Conservation (phyloP, 208 protist genomes). For the Trypanosoma platydactyli region DNA sequence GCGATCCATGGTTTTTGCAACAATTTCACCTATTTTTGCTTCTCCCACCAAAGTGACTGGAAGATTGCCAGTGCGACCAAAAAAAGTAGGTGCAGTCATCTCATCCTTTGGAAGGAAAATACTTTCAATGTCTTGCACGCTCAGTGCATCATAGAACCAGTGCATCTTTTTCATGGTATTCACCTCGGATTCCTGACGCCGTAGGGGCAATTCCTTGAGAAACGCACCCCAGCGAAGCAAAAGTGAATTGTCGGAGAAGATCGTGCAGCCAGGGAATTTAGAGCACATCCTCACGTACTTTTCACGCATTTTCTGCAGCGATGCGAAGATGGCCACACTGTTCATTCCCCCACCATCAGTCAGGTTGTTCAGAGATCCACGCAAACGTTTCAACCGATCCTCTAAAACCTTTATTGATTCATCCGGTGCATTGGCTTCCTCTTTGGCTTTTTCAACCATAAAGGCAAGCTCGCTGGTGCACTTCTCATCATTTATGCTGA, state of each 20-base stretch:
- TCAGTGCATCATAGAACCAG: constrained; percentile 17
- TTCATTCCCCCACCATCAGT: constrained; percentile 25
- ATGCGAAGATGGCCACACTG: not conserved
- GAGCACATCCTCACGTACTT: constrained; percentile 9
- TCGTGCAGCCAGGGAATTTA: constrained; percentile 16
- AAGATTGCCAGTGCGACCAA: constrained; percentile 20
- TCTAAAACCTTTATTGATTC: constrained; percentile 15
- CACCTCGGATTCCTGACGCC: not conserved
- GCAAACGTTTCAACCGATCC: not conserved
- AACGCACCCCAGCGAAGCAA: constrained; percentile 2
- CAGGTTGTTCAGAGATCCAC: constrained; percentile 14
- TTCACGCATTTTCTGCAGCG: not conserved
- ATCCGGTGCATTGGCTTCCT: not conserved
- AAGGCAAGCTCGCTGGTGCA: constrained; percentile 14
- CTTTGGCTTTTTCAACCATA: not conserved
- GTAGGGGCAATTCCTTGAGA: not conserved
- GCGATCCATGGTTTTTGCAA: constrained; percentile 4
- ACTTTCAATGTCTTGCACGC: not conserved
- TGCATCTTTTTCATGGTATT: constrained; percentile 11
- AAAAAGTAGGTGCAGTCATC: constrained; percentile 4
- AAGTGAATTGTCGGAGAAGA: constrained; percentile 19
- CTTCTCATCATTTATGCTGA: not conserved
- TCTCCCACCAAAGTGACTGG: constrained; percentile 1
- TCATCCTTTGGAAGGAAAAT: constrained; percentile 13
- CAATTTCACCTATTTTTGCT: not conserved